Evolutionary conservation across 2,329 filamentous ascomycete genomes (phyloP).

Genomic region (Botrytis aclada): DNA sequence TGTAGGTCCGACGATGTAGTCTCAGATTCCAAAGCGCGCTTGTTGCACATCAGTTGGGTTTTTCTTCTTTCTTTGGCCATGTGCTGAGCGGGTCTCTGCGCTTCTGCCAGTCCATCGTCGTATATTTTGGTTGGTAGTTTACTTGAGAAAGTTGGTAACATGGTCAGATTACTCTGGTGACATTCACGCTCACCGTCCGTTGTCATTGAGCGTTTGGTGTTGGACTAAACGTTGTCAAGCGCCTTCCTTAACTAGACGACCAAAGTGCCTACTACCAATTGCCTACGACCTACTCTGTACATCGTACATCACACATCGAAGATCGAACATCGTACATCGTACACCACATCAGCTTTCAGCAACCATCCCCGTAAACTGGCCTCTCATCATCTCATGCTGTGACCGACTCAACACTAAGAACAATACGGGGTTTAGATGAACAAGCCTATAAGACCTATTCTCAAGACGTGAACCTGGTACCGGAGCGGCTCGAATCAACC

Average conservation of each 20-base stretch:
- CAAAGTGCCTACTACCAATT: not conserved
- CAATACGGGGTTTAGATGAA: constrained; percentile 9
- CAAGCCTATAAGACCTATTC: not conserved
- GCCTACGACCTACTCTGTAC: not conserved
- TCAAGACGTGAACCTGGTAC: not conserved
- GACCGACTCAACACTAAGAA: not conserved
- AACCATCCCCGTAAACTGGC: constrained; percentile 11
- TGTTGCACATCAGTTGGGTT: constrained; percentile 24
- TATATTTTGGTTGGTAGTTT: not conserved
- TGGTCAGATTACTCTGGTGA: constrained; percentile 2
- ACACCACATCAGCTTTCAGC: constrained; percentile 10
- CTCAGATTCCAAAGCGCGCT: constrained; percentile 25
- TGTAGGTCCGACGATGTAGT: not conserved
- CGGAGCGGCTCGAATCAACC: not conserved
- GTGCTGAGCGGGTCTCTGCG: constrained; percentile 20
- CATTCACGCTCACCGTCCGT: not conserved
- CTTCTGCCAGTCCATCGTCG: constrained; percentile 19
- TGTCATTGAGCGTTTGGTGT: not conserved
- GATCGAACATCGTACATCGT: not conserved
- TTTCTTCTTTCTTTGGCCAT: not conserved
- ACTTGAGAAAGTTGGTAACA: not conserved
- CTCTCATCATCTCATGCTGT: constrained; percentile 10
- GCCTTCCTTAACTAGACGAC: not conserved
- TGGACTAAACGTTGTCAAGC: constrained; percentile 1
- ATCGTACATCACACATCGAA: not conserved